Evolutionary conservation across 2,329 filamentous ascomycete genomes (phyloP).

Genomic region (Colletotrichum paranaense): DNA sequence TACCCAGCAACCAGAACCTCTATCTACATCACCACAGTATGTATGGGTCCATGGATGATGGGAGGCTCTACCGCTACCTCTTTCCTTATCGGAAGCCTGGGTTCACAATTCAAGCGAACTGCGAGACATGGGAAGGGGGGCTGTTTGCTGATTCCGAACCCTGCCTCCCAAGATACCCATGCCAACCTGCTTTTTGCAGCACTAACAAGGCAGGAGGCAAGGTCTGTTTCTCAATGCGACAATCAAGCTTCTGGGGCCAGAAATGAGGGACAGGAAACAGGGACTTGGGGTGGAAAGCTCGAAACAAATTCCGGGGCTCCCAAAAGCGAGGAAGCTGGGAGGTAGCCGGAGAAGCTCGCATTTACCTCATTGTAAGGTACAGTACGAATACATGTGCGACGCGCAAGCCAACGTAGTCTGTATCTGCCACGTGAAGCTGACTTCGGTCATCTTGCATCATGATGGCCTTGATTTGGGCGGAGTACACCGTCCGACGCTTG

Average conservation of each 20-base stretch:
- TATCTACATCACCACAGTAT: no score
- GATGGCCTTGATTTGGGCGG: neutral
- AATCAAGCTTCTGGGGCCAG: neutral
- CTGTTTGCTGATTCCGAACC: neutral
- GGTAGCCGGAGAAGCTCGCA: neutral
- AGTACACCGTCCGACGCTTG: neutral
- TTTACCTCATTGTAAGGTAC: neutral
- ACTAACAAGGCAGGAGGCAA: neutral
- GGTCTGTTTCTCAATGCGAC: neutral
- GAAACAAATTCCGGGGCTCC: conserved; percentile 1
- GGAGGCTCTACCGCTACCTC: neutral
- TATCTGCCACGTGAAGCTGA: neutral
- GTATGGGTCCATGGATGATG: neutral
- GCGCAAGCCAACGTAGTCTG: neutral
- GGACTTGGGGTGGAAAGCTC: neutral
- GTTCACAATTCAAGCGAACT: neutral
- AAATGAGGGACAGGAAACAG: neutral
- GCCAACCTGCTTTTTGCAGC: neutral
- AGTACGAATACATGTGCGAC: neutral
- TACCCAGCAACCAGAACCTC: neutral
- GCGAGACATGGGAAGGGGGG: neutral
- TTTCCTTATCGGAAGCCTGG: neutral
- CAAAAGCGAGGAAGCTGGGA: neutral
- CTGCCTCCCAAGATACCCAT: neutral
- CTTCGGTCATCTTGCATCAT: neutral